Evolutionary conservation across 148 eudicot genomes (phyloP).

Genomic region (Chenopodium album): DNA sequence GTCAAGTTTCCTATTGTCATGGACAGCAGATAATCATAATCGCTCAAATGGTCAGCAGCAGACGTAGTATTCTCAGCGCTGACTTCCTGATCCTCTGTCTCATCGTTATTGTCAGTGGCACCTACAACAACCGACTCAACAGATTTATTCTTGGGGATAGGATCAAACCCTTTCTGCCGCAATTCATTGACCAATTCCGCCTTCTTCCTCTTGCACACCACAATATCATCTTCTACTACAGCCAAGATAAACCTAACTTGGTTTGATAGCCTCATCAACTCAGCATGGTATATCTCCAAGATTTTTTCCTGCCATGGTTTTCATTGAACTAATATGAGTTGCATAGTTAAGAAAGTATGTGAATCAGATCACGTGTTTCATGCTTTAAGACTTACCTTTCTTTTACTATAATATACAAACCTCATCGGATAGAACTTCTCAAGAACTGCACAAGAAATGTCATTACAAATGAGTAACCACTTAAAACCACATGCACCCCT

Average conservation of each 20-base stretch:
- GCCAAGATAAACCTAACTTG: conserved; percentile 77
- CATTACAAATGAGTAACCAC: background rate
- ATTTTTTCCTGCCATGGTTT: conserved; percentile 44
- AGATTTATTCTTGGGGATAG: conserved; percentile 58
- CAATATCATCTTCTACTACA: conserved; percentile 78
- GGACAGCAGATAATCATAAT: conserved; percentile 76
- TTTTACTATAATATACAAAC: conserved; percentile 59
- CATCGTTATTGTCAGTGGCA: conserved; percentile 48
- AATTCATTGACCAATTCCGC: conserved; percentile 73
- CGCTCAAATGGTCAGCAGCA: conserved; percentile 28
- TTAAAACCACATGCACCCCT: background rate
- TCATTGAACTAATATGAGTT: background rate
- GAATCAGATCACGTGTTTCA: background rate
- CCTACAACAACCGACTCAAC: conserved; percentile 56
- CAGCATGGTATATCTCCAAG: conserved; percentile 54
- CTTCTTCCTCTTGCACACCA: conserved; percentile 80
- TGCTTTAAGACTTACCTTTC: conserved; percentile 51
- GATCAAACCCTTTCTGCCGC: conserved; percentile 71
- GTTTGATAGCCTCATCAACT: conserved; percentile 61
- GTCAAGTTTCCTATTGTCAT: conserved; percentile 81
- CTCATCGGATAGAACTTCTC: conserved; percentile 68
- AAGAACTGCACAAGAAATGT: conserved; percentile 57
- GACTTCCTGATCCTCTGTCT: conserved; percentile 24
- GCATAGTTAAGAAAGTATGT: background rate
- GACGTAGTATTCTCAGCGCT: background rate